Evolutionary conservation across 1,139 yeast genomes (phyloP), one percentile per base, ranked within the genome.

Genomic region (Entelexis sorbosivorans): DNA sequence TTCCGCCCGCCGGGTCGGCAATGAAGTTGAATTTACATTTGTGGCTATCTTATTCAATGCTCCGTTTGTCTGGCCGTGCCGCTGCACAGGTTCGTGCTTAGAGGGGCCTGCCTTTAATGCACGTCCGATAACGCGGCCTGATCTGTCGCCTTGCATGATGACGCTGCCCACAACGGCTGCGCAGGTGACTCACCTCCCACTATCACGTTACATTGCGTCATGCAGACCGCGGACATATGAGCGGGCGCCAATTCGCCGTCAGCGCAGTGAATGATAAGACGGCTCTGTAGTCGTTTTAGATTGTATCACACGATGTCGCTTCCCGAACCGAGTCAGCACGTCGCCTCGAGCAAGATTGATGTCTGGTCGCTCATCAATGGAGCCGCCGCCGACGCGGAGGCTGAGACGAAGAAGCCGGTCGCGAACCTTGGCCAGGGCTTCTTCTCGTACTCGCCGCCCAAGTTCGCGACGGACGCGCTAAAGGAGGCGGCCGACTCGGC

Each of bases 401-500:
- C 64, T n/a, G 78, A 76, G 52, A 69, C 78, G 31, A 87, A 87
- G 17, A 73, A 81, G 58, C 82, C 86, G 45, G 79, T 89, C 52
- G 81, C 82, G 58, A 91, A 91, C 62, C 75, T 91, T 55, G 98
- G 98, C 36, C 98, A 91, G 67, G 98, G 98, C 1, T 91, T 91
- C 68, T 91, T 91, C 72, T 86, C 96, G 1, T 91, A 89, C 66
- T 77, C 88, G 38, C 96, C 97, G 2, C 98, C 98, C 0, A 77
- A 78, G 20, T 91, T 91, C 68, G 96, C 95, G 14, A 73, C 84
- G 56, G 73, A 78, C 16, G 94, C 96, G 2, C 94, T 91, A n/a
- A 75, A 78, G 58, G 73, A 76, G 44, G 91, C 96, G 0, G 72
- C 89, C 51, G 78, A 77, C 45, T 72, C 71, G 35, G 82, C 96